Percentiles rank a stretch among this genome's conserved stretches.
These are phyloP conservation scores for Chrysoporthe puriensis DNA, from an alignment of 2,329 filamentous ascomycete genomes.

Conservation along the genomic window DNA sequence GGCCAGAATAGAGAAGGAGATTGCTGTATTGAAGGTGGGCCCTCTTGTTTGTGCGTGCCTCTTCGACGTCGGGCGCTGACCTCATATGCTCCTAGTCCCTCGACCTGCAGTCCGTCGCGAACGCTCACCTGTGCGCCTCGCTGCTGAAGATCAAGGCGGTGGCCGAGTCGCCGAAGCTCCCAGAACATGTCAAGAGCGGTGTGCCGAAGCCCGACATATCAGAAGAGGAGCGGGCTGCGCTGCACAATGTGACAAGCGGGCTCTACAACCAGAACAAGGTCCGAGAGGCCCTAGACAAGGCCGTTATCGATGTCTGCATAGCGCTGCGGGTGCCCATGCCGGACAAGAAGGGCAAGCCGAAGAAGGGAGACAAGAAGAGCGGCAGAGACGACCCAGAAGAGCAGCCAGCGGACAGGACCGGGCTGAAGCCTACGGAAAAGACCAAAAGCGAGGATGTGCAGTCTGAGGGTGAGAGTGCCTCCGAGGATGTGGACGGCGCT, in stretches of 20 bases:
- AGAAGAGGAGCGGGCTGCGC: constrained; percentile 53
- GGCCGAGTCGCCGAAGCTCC: constrained; percentile 54
- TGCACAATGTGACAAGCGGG: constrained; percentile 64
- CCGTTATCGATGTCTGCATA: constrained; percentile 53
- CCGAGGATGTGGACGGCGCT: constrained; percentile 37
- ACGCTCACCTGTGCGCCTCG: constrained; percentile 58
- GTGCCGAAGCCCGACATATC: constrained; percentile 55
- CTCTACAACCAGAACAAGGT: constrained; percentile 58
- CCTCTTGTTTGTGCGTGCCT: no score
- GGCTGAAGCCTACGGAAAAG: constrained; percentile 31
- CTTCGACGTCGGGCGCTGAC: neutral
- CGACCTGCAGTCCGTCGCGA: constrained; percentile 60
- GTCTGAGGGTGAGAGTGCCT: constrained; percentile 29
- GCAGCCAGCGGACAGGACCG: constrained; percentile 33
- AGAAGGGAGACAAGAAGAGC: constrained; percentile 35
- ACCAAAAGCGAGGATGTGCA: constrained; percentile 32
- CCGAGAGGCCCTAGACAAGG: constrained; percentile 52
- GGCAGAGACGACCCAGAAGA: constrained; percentile 39
- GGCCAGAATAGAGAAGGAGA: constrained; percentile 64
- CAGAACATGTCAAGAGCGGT: constrained; percentile 50
- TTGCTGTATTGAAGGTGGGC: constrained; percentile 56
- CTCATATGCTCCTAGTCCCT: constrained; percentile 47
- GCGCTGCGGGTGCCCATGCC: constrained; percentile 53
- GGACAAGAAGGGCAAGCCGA: constrained; percentile 44
- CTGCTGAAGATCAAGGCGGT: constrained; percentile 58